Evolutionary conservation across 495 filamentous ascomycete species (phyloP).

Genomic region (Lentithecium fluviatile): DNA sequence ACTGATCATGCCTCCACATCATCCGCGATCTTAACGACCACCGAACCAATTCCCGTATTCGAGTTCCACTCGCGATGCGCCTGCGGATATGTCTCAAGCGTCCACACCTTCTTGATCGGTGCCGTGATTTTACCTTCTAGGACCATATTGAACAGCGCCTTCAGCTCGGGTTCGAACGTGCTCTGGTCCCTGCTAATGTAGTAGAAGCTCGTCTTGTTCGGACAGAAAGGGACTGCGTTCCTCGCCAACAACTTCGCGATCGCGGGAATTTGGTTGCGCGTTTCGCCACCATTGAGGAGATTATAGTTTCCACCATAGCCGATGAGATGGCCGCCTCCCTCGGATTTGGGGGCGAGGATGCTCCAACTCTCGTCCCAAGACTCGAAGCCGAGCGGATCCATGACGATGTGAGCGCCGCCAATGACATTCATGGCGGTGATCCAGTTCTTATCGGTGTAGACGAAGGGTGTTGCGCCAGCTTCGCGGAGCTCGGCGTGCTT

Average conservation of each 20-base stretch:
- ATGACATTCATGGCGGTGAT: slow-evolving; percentile 44
- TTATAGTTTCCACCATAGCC: slow-evolving; percentile 37
- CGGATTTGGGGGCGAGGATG: slow-evolving; percentile 33
- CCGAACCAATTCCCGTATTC: too few species aligned
- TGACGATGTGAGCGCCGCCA: slow-evolving; percentile 47
- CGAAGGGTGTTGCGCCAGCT: slow-evolving; percentile 42
- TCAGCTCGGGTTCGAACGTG: slow-evolving; percentile 39
- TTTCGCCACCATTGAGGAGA: slow-evolving; percentile 29
- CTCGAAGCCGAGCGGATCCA: slow-evolving; percentile 49
- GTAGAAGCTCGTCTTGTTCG: slow-evolving; percentile 42
- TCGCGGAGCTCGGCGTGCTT: slow-evolving; percentile 43
- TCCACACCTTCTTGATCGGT: slow-evolving; percentile 45
- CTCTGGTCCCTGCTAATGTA: slow-evolving; percentile 41
- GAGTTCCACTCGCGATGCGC: too few species aligned
- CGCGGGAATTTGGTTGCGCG: slow-evolving; percentile 32
- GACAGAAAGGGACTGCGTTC: slow-evolving; percentile 21
- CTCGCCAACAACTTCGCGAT: slow-evolving; percentile 29
- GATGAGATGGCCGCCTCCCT: slow-evolving; percentile 24
- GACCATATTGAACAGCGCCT: slow-evolving; percentile 40
- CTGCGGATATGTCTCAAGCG: too few species aligned
- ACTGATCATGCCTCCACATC: too few species aligned
- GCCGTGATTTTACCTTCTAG: slow-evolving; percentile 43
- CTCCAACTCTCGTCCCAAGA: slow-evolving; percentile 49
- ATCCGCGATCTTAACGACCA: too few species aligned
- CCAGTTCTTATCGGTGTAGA: slow-evolving; percentile 49